These are phyloP conservation scores for Platismatia glauca DNA, from an alignment of 495 filamentous ascomycete genomes.

Conservation along the genomic window DNA sequence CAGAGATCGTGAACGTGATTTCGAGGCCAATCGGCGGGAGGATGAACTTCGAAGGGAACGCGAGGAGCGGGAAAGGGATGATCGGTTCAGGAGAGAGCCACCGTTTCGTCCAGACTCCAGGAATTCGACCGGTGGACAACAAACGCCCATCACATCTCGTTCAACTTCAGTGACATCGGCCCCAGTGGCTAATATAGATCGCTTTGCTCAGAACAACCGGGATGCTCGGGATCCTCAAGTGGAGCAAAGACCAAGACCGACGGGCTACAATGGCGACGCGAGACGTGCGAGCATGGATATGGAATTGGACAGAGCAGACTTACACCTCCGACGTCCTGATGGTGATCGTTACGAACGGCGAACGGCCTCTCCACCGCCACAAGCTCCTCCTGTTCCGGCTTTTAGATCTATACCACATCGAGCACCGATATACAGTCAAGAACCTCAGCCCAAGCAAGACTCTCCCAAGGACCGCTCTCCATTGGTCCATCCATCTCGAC, in stretches of 20 bases:
- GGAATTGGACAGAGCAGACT: slow-evolving; percentile 28
- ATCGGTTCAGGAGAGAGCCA: slow-evolving; percentile 45
- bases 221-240: slow-evolving; percentile 20
- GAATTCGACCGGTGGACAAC: slow-evolving; percentile 23
- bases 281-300: slow-evolving; percentile 25
- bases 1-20: slow-evolving; percentile 36
- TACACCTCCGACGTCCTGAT: slow-evolving; percentile 37
- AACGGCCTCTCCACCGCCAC: slow-evolving; percentile 56
- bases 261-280: slow-evolving; percentile 22
- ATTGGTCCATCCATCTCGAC: slow-evolving; percentile 14
- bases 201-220: slow-evolving; percentile 13
- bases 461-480: slow-evolving; percentile 9
- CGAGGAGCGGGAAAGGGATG: slow-evolving; percentile 49
- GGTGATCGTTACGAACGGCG: slow-evolving; percentile 28
- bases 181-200: slow-evolving; percentile 14
- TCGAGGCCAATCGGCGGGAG: slow-evolving; percentile 36
- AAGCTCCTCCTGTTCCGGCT: slow-evolving; percentile 71
- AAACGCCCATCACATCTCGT: slow-evolving; percentile 16
- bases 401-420: slow-evolving; percentile 54
- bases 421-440: slow-evolving; percentile 28
- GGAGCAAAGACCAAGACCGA: slow-evolving; percentile 36
- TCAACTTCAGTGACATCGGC: slow-evolving; percentile 18
- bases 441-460: slow-evolving; percentile 17
- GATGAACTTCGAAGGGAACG: slow-evolving; percentile 38
- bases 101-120: slow-evolving; percentile 38